A percentile compares a stretch with the other conserved stretches of the same genome.
Conservation (phyloP, 768 basidiomycete genomes). For the Amanita muscaria region DNA sequence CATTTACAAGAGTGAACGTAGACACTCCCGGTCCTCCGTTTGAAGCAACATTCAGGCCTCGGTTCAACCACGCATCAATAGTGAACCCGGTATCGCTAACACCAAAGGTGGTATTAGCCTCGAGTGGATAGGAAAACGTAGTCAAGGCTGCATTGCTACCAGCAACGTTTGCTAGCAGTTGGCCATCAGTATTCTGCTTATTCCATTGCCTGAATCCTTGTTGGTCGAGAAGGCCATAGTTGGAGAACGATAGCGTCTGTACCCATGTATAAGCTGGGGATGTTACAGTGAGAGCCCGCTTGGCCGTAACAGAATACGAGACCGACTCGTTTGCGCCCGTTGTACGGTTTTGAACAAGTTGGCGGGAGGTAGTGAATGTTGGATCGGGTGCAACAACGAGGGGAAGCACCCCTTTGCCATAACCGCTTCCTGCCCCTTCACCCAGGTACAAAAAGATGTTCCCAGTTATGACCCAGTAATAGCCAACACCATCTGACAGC, state of each 20-base stretch:
- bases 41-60: neutral
- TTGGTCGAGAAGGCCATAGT: slow-evolving; percentile 2
- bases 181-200: slow-evolving; percentile 1
- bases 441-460: slow-evolving; percentile 1
- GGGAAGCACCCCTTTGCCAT: neutral
- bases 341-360: neutral
- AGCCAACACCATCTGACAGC: neutral
- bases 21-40: neutral
- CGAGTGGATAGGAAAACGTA: neutral
- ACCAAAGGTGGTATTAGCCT: slow-evolving; percentile 1
- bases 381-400: neutral
- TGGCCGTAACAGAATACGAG: slow-evolving; percentile 3
- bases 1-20: slow-evolving; percentile 2
- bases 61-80: neutral
- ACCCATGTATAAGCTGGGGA: neutral
- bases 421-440: neutral
- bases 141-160: neutral
- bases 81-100: neutral
- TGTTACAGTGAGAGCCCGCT: neutral
- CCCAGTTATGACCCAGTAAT: slow-evolving; percentile 1
- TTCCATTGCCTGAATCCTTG: slow-evolving; percentile 2
- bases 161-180: neutral
- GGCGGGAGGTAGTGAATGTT: neutral
- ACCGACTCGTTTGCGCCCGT: slow-evolving; percentile 1
- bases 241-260: neutral